Evolutionary conservation across 306 rosid species (phyloP).

Genomic region (Pueraria montana): DNA sequence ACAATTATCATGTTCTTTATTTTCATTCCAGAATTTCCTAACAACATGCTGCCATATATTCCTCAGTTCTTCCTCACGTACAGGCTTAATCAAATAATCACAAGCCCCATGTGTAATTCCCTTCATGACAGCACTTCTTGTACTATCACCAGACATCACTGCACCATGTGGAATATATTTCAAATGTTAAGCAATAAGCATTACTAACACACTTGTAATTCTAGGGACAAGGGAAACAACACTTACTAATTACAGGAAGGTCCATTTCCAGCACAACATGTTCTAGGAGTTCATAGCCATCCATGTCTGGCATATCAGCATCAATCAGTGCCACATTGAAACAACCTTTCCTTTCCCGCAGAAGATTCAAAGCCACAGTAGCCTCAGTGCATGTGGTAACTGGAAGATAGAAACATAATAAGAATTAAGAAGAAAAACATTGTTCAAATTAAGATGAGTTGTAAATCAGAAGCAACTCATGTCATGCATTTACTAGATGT

Average conservation of each 20-base stretch:
- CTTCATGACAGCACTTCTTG: conserved; percentile 76
- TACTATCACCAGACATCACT: conserved; percentile 88
- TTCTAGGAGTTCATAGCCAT: conserved; percentile 82
- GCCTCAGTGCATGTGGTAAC: conserved; percentile 76
- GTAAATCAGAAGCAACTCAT: conserved; percentile 13
- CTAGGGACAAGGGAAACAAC: conserved; percentile 10
- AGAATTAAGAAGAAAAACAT: conserved; percentile 8
- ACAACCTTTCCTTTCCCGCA: conserved; percentile 74
- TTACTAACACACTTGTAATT: conserved; percentile 2
- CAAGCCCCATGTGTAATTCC: conserved; percentile 84
- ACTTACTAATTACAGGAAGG: conserved; percentile 86
- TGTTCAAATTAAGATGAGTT: neutral
- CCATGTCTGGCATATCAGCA: conserved; percentile 89
- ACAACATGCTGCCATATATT: conserved; percentile 88
- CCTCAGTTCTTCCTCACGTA: conserved; percentile 74
- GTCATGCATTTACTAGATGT: conserved; percentile 15
- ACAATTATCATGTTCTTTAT: conserved; percentile 69
- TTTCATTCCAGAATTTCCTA: conserved; percentile 68
- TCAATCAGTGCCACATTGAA: conserved; percentile 85
- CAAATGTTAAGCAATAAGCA: neutral
- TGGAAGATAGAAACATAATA: conserved; percentile 47
- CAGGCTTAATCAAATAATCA: conserved; percentile 80
- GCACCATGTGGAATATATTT: conserved; percentile 47
- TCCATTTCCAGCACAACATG: conserved; percentile 83
- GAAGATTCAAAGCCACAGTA: conserved; percentile 73